Evolutionary conservation across 1,284 basidiomycete species (phyloP), one percentile per base, ranked within the genome.

Genomic region (Ceratobasidium sp.): DNA sequence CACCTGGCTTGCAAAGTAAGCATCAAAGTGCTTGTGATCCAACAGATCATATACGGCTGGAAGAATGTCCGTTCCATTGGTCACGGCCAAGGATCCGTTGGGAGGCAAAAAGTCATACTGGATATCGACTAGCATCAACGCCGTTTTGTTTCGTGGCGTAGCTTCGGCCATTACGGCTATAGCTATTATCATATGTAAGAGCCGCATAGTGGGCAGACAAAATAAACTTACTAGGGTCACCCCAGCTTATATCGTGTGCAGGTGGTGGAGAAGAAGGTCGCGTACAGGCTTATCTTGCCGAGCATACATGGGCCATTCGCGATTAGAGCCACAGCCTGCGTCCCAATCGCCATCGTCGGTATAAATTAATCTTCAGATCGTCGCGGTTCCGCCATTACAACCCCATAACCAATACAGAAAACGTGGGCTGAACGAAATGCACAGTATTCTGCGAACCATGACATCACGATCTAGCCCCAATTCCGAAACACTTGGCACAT

Each of bases 21-120:
- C 86, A 83, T 82, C 78, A 76, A 83, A 81, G 30, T 82, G 80
- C 45, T 80, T 79, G 48, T 81, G 78, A 34, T 80, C 76, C 61
- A 89, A 80, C 34, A 89, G 81, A 26, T 76, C 77, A 76, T 84
- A 79, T 65, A 88, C 81, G 26, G 79, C 75, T 0, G 85, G 82
- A 23, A 88, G 74, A 73, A 88, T 84, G 16, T 79, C 80, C 16
- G 82, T 78, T 9, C 84, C 87, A 12, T 81, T 78, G 1, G 81
- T 77, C 0, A 89, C 87, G 3, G 86, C 85, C 45, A 90, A 83
- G 0, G 84, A 79, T 16, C 88, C 88, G 43, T 78, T 75, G 1
- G 86, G 86, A n/a, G 87, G 87, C n/a, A 88, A 82, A 77, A 89
- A 90, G 79, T 89, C 88, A 77, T 88, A 83, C 77, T 90, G 88